Percentiles rank a stretch among this genome's conserved stretches.
Conservation (phyloP, 768 basidiomycete species). For the Hysterangium stoloniferum region DNA sequence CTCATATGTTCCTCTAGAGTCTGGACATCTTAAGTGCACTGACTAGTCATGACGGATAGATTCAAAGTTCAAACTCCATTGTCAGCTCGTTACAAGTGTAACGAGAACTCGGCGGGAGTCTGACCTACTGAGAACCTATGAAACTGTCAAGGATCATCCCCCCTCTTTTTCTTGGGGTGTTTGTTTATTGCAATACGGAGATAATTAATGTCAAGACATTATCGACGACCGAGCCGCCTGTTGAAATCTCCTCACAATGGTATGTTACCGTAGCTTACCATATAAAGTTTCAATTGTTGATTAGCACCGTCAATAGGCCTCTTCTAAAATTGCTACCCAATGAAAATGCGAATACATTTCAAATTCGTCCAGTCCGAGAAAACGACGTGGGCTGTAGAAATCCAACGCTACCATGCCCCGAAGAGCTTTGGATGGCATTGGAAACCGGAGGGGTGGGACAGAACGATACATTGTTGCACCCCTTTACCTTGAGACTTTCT, state of each 20-base stretch:
- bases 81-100: too few species aligned
- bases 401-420: neutral
- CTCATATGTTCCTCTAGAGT: too few species aligned
- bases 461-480: neutral
- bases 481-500: neutral
- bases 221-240: neutral
- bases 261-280: neutral
- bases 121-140: too few species aligned
- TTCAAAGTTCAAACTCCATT: too few species aligned
- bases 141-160: too few species aligned
- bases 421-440: neutral
- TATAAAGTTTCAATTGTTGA: neutral
- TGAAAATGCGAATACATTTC: neutral
- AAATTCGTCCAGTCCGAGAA: neutral
- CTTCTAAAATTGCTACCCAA: neutral
- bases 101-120: too few species aligned
- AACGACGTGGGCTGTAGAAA: neutral
- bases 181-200: slow-evolving; percentile 2
- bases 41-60: too few species aligned
- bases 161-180: too few species aligned
- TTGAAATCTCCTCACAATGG: neutral
- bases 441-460: neutral
- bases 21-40: too few species aligned
- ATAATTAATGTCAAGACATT: neutral
- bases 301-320: neutral